phyloP scores from a whole-genome alignment of 2,329 filamentous ascomycete genomes.

The Pseudocercospora cruenta region DNA sequence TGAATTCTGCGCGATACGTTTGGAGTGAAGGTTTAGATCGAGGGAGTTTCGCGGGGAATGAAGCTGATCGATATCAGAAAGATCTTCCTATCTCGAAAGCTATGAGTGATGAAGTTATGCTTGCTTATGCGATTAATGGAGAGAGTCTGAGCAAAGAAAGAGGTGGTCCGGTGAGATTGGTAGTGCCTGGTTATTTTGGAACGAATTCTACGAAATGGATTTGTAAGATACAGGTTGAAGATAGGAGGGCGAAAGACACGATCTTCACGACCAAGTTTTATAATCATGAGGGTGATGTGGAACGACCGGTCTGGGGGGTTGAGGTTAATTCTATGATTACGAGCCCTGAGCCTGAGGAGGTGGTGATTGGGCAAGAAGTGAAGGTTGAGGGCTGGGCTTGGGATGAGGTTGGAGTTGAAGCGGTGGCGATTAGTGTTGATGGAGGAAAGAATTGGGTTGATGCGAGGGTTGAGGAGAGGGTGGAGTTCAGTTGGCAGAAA shows the following conservation, averaged over 20 bases:
- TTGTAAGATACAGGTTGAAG: slow-evolving; percentile 30
- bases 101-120: slow-evolving; percentile 30
- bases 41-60: slow-evolving; percentile 33
- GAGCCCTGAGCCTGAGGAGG: slow-evolving; percentile 18
- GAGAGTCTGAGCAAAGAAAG: slow-evolving; percentile 28
- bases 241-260: slow-evolving; percentile 29
- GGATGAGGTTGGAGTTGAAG: slow-evolving; percentile 28
- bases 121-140: slow-evolving; percentile 38
- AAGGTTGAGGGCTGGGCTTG: slow-evolving; percentile 36
- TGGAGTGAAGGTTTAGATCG: slow-evolving; percentile 40
- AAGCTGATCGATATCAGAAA: slow-evolving; percentile 39
- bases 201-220: slow-evolving; percentile 42
- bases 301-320: slow-evolving; percentile 35
- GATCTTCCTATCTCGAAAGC: slow-evolving; percentile 39
- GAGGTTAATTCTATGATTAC: slow-evolving; percentile 38
- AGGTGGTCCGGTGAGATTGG: slow-evolving; percentile 38
- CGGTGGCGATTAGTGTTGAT: slow-evolving; percentile 31
- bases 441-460: slow-evolving; percentile 18
- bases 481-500: slow-evolving; percentile 28
- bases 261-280: slow-evolving; percentile 37
- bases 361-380: background rate
- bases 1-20: slow-evolving; percentile 27
- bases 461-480: slow-evolving; percentile 9
- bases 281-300: slow-evolving; percentile 25
- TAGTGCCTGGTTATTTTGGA: slow-evolving; percentile 41